Percentiles rank a stretch among this genome's conserved stretches.
phyloP scores from a whole-genome alignment of 768 basidiomycete species.

The Pluteus cervinus region DNA sequence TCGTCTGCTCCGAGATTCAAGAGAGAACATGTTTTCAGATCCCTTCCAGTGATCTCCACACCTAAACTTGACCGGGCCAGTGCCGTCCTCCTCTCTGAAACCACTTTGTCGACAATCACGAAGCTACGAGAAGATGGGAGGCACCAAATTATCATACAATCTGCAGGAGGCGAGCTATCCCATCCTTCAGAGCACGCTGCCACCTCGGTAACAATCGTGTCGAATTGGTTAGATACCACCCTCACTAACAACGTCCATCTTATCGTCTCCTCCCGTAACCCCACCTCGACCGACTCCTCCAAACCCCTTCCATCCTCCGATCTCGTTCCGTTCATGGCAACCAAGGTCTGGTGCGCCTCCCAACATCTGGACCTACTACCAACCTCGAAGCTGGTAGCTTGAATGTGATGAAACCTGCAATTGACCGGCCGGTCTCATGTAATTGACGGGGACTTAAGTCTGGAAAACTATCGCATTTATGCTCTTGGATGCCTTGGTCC shows the following conservation, averaged over 20 bases:
- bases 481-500: conserved; percentile 75
- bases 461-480: conserved; percentile 97
- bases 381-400: conserved; percentile 60
- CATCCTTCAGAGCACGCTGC: conserved; percentile 68
- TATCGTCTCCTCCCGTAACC: conserved; percentile 28
- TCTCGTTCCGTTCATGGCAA: conserved; percentile 29
- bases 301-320: conserved; percentile 42
- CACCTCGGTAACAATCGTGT: conserved; percentile 72
- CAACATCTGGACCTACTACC: conserved; percentile 17
- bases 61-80: conserved; percentile 63
- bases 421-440: conserved; percentile 68
- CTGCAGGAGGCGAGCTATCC: conserved; percentile 57
- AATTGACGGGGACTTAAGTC: conserved; percentile 85
- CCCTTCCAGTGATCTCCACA: conserved; percentile 72
- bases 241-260: conserved; percentile 88
- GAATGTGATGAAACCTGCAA: conserved; percentile 53
- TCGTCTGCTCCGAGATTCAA: conserved; percentile 71
- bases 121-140: conserved; percentile 82
- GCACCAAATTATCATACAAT: conserved; percentile 62
- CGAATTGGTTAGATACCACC: conserved; percentile 83
- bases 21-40: conserved; percentile 89
- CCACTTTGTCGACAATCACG: conserved; percentile 74
- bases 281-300: conserved; percentile 12
- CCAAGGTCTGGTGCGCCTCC: conserved; percentile 25
- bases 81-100: conserved; percentile 79